Percentiles rank a stretch among this genome's conserved stretches.
Evolutionary conservation across 164 flowering plant genomes (phyloP).

Genomic region (Piper betle): DNA sequence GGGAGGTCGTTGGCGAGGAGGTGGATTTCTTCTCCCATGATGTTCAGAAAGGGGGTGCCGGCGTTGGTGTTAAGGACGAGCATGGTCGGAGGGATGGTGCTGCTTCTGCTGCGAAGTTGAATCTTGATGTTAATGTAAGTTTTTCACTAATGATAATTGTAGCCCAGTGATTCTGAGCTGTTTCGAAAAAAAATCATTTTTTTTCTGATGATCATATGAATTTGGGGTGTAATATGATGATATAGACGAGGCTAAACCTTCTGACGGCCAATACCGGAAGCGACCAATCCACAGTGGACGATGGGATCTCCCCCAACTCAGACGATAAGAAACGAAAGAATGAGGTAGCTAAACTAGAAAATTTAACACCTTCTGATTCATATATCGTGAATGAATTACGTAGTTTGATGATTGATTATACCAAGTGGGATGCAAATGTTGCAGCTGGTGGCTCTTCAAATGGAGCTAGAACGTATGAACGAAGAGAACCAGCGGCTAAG

Average conservation of each 20-base stretch:
- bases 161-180: too few species aligned
- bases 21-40: constrained; percentile 65
- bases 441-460: constrained; percentile 49
- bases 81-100: constrained; percentile 8
- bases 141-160: neutral
- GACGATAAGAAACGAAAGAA: constrained; percentile 41
- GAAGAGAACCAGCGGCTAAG: constrained; percentile 56
- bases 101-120: constrained; percentile 11
- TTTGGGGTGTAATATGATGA: neutral
- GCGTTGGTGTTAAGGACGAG: constrained; percentile 44
- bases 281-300: constrained; percentile 66
- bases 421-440: neutral
- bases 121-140: constrained; percentile 49
- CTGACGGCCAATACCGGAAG: constrained; percentile 61
- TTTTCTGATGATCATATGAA: too few species aligned
- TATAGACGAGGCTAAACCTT: constrained; percentile 72
- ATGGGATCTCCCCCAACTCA: constrained; percentile 35
- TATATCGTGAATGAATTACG: too few species aligned
- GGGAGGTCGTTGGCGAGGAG: constrained; percentile 23
- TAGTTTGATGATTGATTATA: too few species aligned
- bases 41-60: constrained; percentile 48
- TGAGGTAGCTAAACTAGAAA: constrained; percentile 29
- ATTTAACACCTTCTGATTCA: too few species aligned
- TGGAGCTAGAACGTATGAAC: constrained; percentile 48
- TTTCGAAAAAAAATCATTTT: too few species aligned